These are phyloP conservation scores for Mycena vulgaris DNA, from an alignment of 768 basidiomycete genomes.

Conservation along the genomic window DNA sequence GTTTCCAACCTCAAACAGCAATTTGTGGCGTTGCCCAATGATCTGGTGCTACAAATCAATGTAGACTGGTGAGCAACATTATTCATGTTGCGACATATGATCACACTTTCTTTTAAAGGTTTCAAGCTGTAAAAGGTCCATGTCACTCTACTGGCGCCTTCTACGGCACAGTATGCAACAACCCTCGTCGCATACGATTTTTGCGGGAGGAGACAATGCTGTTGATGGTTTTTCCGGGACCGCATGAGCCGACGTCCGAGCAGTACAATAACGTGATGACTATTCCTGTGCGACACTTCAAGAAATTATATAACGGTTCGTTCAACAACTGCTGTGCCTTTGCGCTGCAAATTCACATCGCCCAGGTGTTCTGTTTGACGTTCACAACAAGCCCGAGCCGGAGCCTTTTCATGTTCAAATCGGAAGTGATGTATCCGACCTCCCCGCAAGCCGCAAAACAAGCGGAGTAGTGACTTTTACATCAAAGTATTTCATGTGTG, in stretches of 20 bases:
- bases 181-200: slow-evolving; percentile 37
- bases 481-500: slow-evolving; percentile 39
- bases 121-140: slow-evolving; percentile 34
- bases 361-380: neutral
- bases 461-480: slow-evolving; percentile 25
- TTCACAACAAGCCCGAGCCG: slow-evolving; percentile 9
- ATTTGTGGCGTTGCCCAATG: slow-evolving; percentile 42
- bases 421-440: slow-evolving; percentile 34
- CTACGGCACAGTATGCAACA: slow-evolving; percentile 43
- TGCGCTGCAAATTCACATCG: neutral
- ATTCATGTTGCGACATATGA: no score
- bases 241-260: slow-evolving; percentile 38
- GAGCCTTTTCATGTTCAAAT: slow-evolving; percentile 25
- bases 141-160: slow-evolving; percentile 45
- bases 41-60: slow-evolving; percentile 42
- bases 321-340: neutral
- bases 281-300: slow-evolving; percentile 30
- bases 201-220: slow-evolving; percentile 42
- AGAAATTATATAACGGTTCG: slow-evolving; percentile 35
- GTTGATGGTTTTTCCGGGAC: slow-evolving; percentile 42
- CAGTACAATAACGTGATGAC: slow-evolving; percentile 35
- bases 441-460: slow-evolving; percentile 41
- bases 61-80: slow-evolving; percentile 40
- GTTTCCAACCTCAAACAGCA: slow-evolving; percentile 36
- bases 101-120: slow-evolving; percentile 31